Base-by-base conservation (phyloP, 169 alveolate genomes). In the Plasmodium adleri region DNA sequence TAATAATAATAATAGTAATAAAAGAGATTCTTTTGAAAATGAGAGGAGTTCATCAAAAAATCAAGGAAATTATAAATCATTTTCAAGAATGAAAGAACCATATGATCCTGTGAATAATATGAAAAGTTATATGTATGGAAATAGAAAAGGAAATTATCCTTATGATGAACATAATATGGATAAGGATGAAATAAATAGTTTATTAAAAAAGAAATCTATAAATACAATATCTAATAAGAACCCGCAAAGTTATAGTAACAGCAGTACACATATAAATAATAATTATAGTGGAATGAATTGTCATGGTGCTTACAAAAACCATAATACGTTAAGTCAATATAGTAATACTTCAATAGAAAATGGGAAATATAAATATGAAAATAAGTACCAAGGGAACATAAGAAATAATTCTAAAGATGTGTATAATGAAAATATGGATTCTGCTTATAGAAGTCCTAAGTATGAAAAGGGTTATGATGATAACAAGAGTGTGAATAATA, bases 371-470 rank as follows among this genome's bases (percentile, higher is more conserved):
- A 63, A 73, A 24, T 45, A 22, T 56, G 56, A 64, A 49, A 64
- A 26, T 59, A 73, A 58, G 24, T 66, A 78, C 7, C 73, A 45
- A 5, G 58, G 26, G 7, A 70, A 56, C 13, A 28, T 50, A 8
- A 20, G 62, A 13, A 67, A 83, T 20, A 67, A 56, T 15, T 9
- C 85, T 17, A 49, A 49, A 47, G 85, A 83, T 39, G 22, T 68
- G 45, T 83, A 83, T 49, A 83, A 83, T n/a, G 91, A 63, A 72
- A 59, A 49, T 71, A 73, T n/a, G 52, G 58, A 67, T n/a, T 43
- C 83, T 45, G 39, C 73, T 8, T 83, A 59, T 28, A 45, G 66
- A 49, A 66, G 49, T 4, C 63, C 91, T n/a, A 13, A 32, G 7
- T 83, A 83, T 58, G 91, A 83, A 17, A 71, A 64, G 63, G 43